These are phyloP conservation scores for Acanthamoeba rhysodes DNA, from an alignment of 208 protist genomes.

Conservation along the genomic window DNA sequence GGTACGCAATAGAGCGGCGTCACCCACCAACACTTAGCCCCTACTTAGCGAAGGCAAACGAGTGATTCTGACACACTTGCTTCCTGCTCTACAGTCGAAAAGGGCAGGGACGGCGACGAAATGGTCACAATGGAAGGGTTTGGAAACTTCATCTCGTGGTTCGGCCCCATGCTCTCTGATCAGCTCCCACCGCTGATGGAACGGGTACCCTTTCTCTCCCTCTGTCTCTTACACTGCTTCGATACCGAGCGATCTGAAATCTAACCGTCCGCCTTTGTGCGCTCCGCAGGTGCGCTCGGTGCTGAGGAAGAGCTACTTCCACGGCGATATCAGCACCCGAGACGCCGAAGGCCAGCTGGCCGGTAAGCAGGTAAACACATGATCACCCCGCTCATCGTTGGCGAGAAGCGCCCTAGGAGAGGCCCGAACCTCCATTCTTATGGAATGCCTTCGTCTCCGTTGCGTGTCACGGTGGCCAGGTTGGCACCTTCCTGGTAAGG, in stretches of 20 bases:
- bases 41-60: not conserved
- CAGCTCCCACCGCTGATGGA: conserved; percentile 78
- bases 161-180: conserved; percentile 83
- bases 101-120: conserved; percentile 67
- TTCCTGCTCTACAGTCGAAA: not conserved
- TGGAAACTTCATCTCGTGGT: conserved; percentile 85
- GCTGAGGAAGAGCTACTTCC: conserved; percentile 83
- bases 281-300: conserved; percentile 55
- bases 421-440: not conserved
- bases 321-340: conserved; percentile 84
- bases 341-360: conserved; percentile 81
- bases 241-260: too few relatives aligned
- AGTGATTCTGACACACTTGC: not conserved
- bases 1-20: not conserved
- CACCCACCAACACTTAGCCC: not conserved
- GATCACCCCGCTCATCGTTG: not conserved
- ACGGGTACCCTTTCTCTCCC: conserved; percentile 56
- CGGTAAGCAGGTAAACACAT: conserved; percentile 70
- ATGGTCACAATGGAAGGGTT: conserved; percentile 82
- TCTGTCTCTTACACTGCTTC: not conserved
- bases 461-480: not conserved
- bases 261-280: too few relatives aligned
- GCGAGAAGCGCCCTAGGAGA: too few relatives aligned
- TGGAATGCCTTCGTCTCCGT: not conserved
- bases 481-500: conserved; percentile 86